phyloP scores from a whole-genome alignment of 371 early-diverging fungal species.

The Circinella umbellata region DNA sequence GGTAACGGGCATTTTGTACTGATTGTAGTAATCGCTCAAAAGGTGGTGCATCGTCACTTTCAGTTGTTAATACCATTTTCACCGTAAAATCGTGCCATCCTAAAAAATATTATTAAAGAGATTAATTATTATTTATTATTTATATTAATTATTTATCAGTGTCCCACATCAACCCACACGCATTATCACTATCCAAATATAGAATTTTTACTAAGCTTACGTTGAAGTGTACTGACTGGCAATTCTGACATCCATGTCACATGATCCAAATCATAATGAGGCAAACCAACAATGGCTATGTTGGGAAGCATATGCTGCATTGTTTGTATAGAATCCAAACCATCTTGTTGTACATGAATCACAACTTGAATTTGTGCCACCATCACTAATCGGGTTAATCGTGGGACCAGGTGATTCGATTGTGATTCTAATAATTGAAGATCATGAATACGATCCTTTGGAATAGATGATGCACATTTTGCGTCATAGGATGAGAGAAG shows the following conservation, averaged over 20 bases:
- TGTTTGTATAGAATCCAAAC: constrained; percentile 2
- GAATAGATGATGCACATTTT: constrained; percentile 12
- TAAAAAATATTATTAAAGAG: constrained; percentile 16
- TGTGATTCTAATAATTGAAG: background rate
- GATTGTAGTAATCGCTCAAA: constrained; percentile 56
- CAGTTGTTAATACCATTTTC: constrained; percentile 56
- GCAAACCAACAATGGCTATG: background rate
- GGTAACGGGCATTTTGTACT: constrained; percentile 45
- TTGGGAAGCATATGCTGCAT: background rate
- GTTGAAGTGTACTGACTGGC: background rate
- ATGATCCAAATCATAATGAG: constrained; percentile 1
- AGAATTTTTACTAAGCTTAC: constrained; percentile 2
- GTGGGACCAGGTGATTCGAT: background rate
- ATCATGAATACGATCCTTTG: constrained; percentile 5
- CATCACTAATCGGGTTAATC: background rate
- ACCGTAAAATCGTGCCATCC: constrained; percentile 62
- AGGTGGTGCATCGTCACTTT: constrained; percentile 51
- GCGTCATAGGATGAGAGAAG: background rate
- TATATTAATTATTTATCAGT: too few relatives aligned
- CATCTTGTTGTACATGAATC: constrained; percentile 5
- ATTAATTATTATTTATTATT: too few relatives aligned
- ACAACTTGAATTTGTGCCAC: background rate
- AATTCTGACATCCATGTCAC: constrained; percentile 13
- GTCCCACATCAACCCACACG: too few relatives aligned
- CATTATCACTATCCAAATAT: background rate